Evolutionary conservation across 805 yeast species (phyloP), one percentile per base, ranked within the genome.

Genomic region (Starmerella khaoyaiensis): DNA sequence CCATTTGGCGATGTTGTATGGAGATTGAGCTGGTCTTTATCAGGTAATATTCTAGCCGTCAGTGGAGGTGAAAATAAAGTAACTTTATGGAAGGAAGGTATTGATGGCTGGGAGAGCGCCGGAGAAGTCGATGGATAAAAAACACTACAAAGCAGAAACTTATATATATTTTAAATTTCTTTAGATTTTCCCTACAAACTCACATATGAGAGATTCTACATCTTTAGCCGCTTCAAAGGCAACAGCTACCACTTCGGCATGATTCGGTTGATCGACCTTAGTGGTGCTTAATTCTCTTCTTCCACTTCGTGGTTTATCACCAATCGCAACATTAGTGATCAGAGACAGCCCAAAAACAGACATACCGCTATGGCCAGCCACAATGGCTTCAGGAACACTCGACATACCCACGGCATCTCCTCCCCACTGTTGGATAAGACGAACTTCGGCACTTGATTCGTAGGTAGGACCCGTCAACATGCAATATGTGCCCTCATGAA

Each of bases 341-440:
- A 90, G 65, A 46, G 90, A 78, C 28, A 87, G 57, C 0, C 96
- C 97, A 44, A 87, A 62, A 4, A 84, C 94, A 46, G 64, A 68
- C 62, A 90, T 59, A 1, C 86, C 93, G 41, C 76, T 69, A 57
- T 90, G 97, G 56, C 94, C 74, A 2, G 95, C 97, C 15, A 83
- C 78, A 43, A 83, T 73, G 2, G 83, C 94, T 59, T 87, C 98
- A 0, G 98, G 96, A 23, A 87, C 96, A 0, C 97, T 90, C 40
- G 94, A 79, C 98, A 87, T 87, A 4, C 97, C 97, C 2, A 86
- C 97, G 0, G 90, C 80, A 58, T 87, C 97, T 35, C 82, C 95
- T 8, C 97, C 97, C 21, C 79, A 46, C 5, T 61, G 48, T 42
- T 74, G 58, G 32, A 87, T 63, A 66, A 76, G 65, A 40, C 93